Evolutionary conservation across 345 rosid species (phyloP).

Genomic region (Carallia pectinifolia): DNA sequence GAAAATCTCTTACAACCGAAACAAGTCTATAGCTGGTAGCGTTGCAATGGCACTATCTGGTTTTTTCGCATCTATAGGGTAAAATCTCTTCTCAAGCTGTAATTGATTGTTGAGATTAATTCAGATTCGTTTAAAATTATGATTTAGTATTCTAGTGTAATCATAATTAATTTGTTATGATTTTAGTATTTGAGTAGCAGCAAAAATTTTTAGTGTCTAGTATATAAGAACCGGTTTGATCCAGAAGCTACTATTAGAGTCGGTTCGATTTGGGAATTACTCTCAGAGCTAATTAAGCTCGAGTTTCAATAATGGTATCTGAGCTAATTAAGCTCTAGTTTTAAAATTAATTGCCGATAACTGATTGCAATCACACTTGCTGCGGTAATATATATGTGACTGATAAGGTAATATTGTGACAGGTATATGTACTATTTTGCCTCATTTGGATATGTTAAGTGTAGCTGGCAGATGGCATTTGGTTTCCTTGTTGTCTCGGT

Average conservation of each 20-base stretch:
- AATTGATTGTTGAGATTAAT: background rate
- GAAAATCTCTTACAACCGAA: constrained; percentile 76
- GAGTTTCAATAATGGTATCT: too few relatives aligned
- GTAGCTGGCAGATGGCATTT: constrained; percentile 45
- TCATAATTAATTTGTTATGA: too few relatives aligned
- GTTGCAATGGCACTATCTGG: constrained; percentile 74
- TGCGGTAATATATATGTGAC: constrained; percentile 2
- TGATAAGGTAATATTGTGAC: constrained; percentile 17
- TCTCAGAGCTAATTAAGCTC: too few relatives aligned
- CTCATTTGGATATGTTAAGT: constrained; percentile 56
- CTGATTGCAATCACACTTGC: background rate
- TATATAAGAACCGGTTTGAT: too few relatives aligned
- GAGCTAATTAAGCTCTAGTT: too few relatives aligned
- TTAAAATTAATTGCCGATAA: too few relatives aligned
- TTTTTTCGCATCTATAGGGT: constrained; percentile 66
- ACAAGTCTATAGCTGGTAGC: constrained; percentile 83
- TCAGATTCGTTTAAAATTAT: too few relatives aligned
- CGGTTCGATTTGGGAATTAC: too few relatives aligned
- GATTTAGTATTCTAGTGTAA: too few relatives aligned
- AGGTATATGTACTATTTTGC: constrained; percentile 76
- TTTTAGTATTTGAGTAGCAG: too few relatives aligned
- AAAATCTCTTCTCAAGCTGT: constrained; percentile 8
- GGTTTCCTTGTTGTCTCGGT: constrained; percentile 66
- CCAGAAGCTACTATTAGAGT: too few relatives aligned
- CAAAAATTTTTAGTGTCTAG: too few relatives aligned